Base-by-base conservation (phyloP, 352 stramenopile genomes). In the Phytophthora constricta region DNA sequence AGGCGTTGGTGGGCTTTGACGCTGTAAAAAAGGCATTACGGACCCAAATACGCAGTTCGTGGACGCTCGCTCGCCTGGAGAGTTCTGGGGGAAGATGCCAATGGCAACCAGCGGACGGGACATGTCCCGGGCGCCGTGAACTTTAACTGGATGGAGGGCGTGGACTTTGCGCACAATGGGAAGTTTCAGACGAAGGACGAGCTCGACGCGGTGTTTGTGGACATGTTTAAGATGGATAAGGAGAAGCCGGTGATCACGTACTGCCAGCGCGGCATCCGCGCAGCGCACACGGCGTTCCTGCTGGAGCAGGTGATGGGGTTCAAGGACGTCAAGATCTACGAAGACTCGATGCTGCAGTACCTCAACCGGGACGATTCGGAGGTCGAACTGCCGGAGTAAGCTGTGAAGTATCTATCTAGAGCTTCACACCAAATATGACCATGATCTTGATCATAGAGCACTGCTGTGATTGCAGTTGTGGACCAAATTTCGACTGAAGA, bases 271-370 rank as follows among this genome's bases (percentile, higher is more conserved):
- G 84, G 77, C 27, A 90, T 94, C 55, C 84, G 86, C 2, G 86
- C 84, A 2, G 82, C 86, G 4, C 82, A 92, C 62, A 80, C 79
- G 16, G 83, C 84, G 27, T 94, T 92, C 66, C 77, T 84, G 23
- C 64, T 94, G 25, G 68, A 91, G 57, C 82, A 91, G 47, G 65
- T 94, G 33, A 65, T 68, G 62, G 68, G 68, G 1, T 76, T 76
- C 25, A 68, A 76, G 55, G 33, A 76, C 42, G 68, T 76, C 20
- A 72, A 68, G 57, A 72, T 72, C 19, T 93, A 92, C 61, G 84
- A 92, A 65, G 71, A 87, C 70, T 93, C 84, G 47, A 95, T 95
- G 86, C 54, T 82, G 13, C 69, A 94, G 68, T 94, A 94, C 59
- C 65, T 94, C 8, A 94, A 94, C 72, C 76, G 76, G 47, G 73